Base-by-base conservation (phyloP, 495 filamentous ascomycete genomes). In the Neurospora sp. region DNA sequence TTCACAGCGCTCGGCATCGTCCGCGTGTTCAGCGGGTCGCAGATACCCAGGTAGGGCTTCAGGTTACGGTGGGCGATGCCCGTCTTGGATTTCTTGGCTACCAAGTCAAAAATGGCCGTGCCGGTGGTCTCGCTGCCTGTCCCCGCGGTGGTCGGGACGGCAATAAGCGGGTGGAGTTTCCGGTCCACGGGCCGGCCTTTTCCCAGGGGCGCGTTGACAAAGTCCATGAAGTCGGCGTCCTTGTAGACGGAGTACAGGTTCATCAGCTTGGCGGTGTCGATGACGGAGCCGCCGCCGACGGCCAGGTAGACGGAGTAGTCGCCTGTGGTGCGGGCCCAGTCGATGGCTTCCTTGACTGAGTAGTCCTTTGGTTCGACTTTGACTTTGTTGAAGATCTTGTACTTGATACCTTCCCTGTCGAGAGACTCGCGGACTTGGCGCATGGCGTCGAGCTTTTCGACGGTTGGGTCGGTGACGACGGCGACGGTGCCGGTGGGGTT, bases 201-300 rank as follows among this genome's bases (percentile, higher is more conserved):
- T 71, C 96, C 96, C 2, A 99, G 85, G 0, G 96, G 96, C 2
- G 95, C 95, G 79, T 98, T 98, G 80, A 99, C 96, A 78, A 99
- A 98, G 84, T 98, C 96, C 16, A 98, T 83, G 79, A 99, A 97
- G 74, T 95, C 91, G 35, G 94, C 93, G 7, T 96, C 89, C 0
- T 94, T 94, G 82, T 90, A 96, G 79, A 88, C 90, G 1, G 90
- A 92, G 83, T 98, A 98, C 1, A 99, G 88, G 80, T 99, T 99
- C 93, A 98, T 97, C 35, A 98, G 87, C 83, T 99, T 99, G 41
- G 96, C 95, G 1, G 96, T 99, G 83, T 99, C 96, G 77, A 99
- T 99, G 44, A 98, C 92, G 27, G 90, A 92, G 27, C 92, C 92
- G 71, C 92, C 90, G 77, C 96, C 96, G 12, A 99, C 95, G 27